Conservation (phyloP, 78 protist species). For the Monosiga brevicollis region DNA sequence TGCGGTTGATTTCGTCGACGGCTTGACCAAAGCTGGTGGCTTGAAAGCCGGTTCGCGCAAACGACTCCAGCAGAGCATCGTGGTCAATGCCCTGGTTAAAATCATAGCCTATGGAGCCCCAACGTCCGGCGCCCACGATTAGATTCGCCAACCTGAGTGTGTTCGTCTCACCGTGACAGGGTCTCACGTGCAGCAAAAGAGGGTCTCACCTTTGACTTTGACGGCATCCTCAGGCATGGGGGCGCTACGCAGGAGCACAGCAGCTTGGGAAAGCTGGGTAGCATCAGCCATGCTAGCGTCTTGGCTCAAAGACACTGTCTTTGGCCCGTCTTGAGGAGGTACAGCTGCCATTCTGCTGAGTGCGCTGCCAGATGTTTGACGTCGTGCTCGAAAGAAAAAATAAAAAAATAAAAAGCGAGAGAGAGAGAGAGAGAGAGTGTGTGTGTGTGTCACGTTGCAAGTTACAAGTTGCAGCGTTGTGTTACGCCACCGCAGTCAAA, state of each 20-base stretch:
- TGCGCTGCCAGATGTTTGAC: no score
- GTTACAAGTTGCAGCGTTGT: no score
- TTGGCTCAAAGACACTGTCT: no score
- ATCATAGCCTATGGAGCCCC: constrained; percentile 45
- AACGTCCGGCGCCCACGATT: not conserved
- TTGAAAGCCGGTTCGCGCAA: constrained; percentile 80
- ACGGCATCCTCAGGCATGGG: not conserved
- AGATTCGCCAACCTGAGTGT: not conserved
- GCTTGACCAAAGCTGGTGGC: constrained; percentile 82
- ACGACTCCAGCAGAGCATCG: constrained; percentile 53
- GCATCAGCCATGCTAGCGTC: no score
- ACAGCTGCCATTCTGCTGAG: no score
- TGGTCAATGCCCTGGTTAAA: constrained; percentile 55
- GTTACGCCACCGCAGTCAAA: no score
- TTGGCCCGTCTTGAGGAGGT: no score
- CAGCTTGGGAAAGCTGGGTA: no score
- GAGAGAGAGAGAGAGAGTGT: no score
- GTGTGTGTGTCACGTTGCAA: no score
- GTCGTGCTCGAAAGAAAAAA: no score
- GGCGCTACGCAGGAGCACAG: not conserved
- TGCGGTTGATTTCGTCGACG: constrained; percentile 70
- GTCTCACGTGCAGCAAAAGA: not conserved
- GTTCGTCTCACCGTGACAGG: not conserved
- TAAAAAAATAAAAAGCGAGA: no score
- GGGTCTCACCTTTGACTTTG: not conserved